phyloP scores from a whole-genome alignment of 2,329 filamentous ascomycete species.

The Penicillium sp. region DNA sequence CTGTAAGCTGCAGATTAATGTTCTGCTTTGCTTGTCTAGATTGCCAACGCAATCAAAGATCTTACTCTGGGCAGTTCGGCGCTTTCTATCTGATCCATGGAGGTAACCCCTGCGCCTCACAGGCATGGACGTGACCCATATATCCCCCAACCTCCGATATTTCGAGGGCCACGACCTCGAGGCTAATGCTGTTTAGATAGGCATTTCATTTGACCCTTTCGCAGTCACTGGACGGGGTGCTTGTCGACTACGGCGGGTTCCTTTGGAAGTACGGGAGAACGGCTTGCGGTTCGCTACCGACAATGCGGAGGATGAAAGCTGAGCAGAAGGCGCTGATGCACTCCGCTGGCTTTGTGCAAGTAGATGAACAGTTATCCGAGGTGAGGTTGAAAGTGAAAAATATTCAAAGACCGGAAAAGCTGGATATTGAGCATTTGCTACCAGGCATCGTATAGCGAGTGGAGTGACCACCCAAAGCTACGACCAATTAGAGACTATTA shows the following conservation, averaged over 20 bases:
- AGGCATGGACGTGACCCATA: background rate
- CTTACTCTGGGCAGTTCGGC: too few species aligned
- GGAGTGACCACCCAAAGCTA: background rate
- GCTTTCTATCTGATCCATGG: too few species aligned
- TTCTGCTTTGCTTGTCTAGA: background rate
- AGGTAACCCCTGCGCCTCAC: background rate
- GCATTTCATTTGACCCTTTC: background rate
- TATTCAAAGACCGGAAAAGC: background rate
- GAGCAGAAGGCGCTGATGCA: background rate
- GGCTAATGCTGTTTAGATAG: background rate
- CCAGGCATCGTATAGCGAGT: background rate
- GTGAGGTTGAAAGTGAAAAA: background rate
- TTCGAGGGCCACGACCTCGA: background rate
- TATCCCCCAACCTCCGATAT: background rate
- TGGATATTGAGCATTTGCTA: background rate
- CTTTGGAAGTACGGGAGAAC: background rate
- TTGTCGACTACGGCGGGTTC: background rate
- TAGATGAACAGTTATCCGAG: background rate
- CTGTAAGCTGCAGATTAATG: background rate
- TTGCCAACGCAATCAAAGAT: too few species aligned
- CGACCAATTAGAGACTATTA: background rate
- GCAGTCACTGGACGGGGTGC: background rate
- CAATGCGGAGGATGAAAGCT: background rate
- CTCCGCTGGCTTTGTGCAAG: background rate
- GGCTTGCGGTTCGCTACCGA: background rate